Evolutionary conservation across 2,329 filamentous ascomycete genomes (phyloP), one percentile per base, ranked within the genome.

Genomic region (Cordyceps cateniannulata): DNA sequence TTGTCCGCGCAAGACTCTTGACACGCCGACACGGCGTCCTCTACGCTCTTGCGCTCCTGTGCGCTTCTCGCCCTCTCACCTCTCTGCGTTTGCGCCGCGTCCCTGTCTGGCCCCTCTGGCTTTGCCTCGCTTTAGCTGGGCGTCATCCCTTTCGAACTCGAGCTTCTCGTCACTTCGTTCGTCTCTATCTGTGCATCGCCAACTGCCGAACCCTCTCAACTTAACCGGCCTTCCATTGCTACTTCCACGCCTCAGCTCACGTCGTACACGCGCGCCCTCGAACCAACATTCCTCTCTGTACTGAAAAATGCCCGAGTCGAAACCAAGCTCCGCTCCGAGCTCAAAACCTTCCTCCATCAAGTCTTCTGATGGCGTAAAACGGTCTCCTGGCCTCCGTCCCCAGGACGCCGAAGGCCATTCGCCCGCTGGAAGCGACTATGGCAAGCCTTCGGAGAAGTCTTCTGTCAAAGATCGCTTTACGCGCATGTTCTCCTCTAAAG

Each of bases 381-480:
- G 68, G 59, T 78, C 79, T 10, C 77, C 78, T 16, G 71, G 71
- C 48, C 64, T 76, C 45, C 68, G 66, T 59, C 73, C 74, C 22
- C 74, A 77, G 59, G 78, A 79, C 65, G 77, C 56, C n/a, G 63
- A 65, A 14, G 61, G 55, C 48, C 20, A 22, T 38, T 63, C 63
- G 14, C 62, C 63, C 22, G 42, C 58, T 20, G 35, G 56, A 38
- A 56, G 62, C 35, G 56, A 61, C 20, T 55, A 47, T 24, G 57
- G 51, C 53, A 66, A 67, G 63, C 63, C 66, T n/a, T 66, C 74
- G 61, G 83, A 86, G 67, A 85, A 83, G 70, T 71, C 80, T 2
- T 85, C 83, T 16, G 84, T 87, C 73, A 87, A 86, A 70, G 84
- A 85, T 69, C 81, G 84, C 51, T 71, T 87, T 61, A 83, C 84